Percentiles rank a stretch among this genome's conserved stretches.
Evolutionary conservation across 345 rosid genomes (phyloP).

Genomic region (Pugionium dolabratum): DNA sequence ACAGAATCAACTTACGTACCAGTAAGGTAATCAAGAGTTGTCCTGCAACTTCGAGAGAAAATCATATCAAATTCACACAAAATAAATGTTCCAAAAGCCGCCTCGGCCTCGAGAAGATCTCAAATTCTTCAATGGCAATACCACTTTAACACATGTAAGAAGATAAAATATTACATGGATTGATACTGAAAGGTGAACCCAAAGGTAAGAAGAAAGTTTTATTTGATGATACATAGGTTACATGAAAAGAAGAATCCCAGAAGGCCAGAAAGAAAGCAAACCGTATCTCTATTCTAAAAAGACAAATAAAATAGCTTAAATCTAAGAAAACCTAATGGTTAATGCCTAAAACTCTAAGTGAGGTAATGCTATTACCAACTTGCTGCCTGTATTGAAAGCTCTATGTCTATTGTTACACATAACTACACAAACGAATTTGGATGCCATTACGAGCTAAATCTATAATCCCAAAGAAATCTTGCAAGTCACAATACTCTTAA

Average conservation of each 20-base stretch:
- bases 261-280: slow-evolving; percentile 31
- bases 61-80: neutral
- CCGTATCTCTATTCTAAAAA: slow-evolving; percentile 21
- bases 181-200: neutral
- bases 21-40: slow-evolving; percentile 4
- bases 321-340: slow-evolving; percentile 12
- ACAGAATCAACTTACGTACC: slow-evolving; percentile 11
- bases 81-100: neutral
- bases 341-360: slow-evolving; percentile 33
- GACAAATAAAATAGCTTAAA: slow-evolving; percentile 10
- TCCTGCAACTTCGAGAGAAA: slow-evolving; percentile 1
- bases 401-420: slow-evolving; percentile 41
- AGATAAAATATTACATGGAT: neutral
- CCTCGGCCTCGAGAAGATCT: neutral
- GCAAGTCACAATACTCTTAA: too few relatives aligned
- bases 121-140: neutral
- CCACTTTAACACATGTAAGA: neutral
- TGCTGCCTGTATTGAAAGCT: slow-evolving; percentile 40
- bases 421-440: slow-evolving; percentile 35
- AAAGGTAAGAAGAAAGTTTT: slow-evolving; percentile 13
- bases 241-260: slow-evolving; percentile 13
- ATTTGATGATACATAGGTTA: slow-evolving; percentile 36
- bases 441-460: slow-evolving; percentile 35
- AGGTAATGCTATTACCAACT: slow-evolving; percentile 43
- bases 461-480: too few relatives aligned